Evolutionary conservation across 352 stramenopile species (phyloP).

Genomic region (Pythium sukuiense): DNA sequence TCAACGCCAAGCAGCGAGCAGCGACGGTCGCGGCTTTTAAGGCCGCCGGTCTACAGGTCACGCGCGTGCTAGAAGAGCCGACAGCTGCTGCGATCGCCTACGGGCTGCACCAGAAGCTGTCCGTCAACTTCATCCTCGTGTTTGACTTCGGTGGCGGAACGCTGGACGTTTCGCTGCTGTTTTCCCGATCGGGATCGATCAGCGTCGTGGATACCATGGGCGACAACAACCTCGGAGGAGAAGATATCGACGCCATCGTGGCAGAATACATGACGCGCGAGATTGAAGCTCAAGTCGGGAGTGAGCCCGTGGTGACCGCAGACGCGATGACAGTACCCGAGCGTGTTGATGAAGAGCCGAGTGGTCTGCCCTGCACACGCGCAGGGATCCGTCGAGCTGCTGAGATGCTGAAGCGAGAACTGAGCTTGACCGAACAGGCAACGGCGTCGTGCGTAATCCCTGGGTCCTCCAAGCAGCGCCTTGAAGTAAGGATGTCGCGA

Average conservation of each 20-base stretch:
- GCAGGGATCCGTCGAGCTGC: conserved; percentile 54
- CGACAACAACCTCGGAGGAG: conserved; percentile 85
- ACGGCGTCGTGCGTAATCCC: conserved; percentile 35
- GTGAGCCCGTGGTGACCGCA: not conserved
- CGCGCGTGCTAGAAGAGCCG: conserved; percentile 81
- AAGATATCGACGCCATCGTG: conserved; percentile 93
- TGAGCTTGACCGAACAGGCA: conserved; percentile 33
- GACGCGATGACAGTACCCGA: not conserved
- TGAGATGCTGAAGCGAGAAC: conserved; percentile 54
- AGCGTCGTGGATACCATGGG: conserved; percentile 95
- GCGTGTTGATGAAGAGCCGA: conserved; percentile 13
- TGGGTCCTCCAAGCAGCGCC: conserved; percentile 9
- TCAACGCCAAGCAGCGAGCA: conserved; percentile 42
- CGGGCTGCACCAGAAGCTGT: conserved; percentile 90
- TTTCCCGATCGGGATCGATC: conserved; percentile 94
- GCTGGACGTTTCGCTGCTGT: conserved; percentile 93
- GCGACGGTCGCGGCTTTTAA: conserved; percentile 49
- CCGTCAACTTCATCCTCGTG: conserved; percentile 94
- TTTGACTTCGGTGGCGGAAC: conserved; percentile 96
- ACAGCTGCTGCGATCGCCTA: conserved; percentile 96
- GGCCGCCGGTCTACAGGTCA: conserved; percentile 44
- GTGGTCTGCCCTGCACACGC: conserved; percentile 45
- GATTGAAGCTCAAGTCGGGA: conserved; percentile 18
- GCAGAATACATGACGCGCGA: conserved; percentile 69
- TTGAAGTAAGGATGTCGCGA: conserved; percentile 38